Percentiles rank a stretch among this genome's conserved stretches.
Evolutionary conservation across 2,329 filamentous ascomycete species (phyloP).

Genomic region (Harringtonia aguacate): DNA sequence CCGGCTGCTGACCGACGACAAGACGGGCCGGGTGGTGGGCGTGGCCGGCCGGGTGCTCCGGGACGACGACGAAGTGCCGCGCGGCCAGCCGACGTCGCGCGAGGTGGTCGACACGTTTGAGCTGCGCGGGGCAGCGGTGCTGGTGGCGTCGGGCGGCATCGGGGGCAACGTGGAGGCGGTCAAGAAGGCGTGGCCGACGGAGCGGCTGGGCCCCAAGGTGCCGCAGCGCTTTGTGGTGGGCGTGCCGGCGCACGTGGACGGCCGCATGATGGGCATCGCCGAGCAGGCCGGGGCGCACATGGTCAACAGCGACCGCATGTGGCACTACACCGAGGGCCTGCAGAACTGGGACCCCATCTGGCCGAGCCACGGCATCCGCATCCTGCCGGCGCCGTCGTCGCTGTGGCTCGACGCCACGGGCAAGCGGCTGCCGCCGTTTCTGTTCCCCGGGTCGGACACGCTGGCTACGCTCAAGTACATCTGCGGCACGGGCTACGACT

Average conservation of each 20-base stretch:
- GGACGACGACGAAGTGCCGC: constrained; percentile 30
- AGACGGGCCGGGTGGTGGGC: constrained; percentile 37
- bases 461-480: constrained; percentile 48
- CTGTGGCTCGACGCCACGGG: constrained; percentile 53
- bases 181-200: constrained; percentile 45
- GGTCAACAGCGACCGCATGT: constrained; percentile 54
- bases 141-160: constrained; percentile 48
- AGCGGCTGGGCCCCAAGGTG: constrained; percentile 43
- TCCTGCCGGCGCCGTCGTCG: constrained; percentile 49
- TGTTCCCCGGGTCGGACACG: constrained; percentile 48
- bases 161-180: constrained; percentile 52
- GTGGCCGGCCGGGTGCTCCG: constrained; percentile 43
- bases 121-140: constrained; percentile 37
- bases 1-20: constrained; percentile 40
- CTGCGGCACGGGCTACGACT: constrained; percentile 49
- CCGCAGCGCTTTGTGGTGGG: constrained; percentile 48
- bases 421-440: constrained; percentile 42
- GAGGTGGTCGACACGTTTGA: constrained; percentile 39
- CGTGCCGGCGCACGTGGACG: constrained; percentile 54
- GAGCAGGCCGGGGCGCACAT: constrained; percentile 40
- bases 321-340: constrained; percentile 55
- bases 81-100: constrained; percentile 43
- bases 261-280: constrained; percentile 48
- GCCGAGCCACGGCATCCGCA: constrained; percentile 49
- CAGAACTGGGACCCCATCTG: constrained; percentile 53